Conservation (phyloP, 1,139 yeast genomes). For the Starmera stellimalicola region DNA sequence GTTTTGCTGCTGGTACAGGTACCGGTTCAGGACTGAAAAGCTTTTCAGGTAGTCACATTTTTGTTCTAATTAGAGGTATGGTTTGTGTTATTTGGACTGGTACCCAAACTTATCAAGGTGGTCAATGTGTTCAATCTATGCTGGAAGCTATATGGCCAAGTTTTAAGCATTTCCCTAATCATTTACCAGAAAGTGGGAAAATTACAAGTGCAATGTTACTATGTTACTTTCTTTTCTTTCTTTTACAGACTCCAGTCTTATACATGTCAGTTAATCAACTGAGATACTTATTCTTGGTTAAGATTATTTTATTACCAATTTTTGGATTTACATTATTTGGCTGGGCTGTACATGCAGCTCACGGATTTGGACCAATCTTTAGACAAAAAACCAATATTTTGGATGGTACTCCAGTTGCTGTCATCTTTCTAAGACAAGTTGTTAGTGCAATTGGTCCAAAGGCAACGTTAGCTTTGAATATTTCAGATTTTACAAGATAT, state of each 20-base stretch:
- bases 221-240: slow-evolving; percentile 26
- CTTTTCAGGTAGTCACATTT: slow-evolving; percentile 17
- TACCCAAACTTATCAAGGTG: slow-evolving; percentile 25
- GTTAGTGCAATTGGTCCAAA: slow-evolving; percentile 27
- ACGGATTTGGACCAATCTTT: slow-evolving; percentile 26
- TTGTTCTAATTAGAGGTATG: slow-evolving; percentile 23
- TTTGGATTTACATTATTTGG: slow-evolving; percentile 26
- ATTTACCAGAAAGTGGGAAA: slow-evolving; percentile 26
- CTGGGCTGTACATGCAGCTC: slow-evolving; percentile 27
- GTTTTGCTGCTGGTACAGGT: slow-evolving; percentile 12
- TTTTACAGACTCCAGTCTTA: slow-evolving; percentile 26
- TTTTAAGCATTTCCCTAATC: slow-evolving; percentile 26
- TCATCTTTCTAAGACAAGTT: slow-evolving; percentile 25
- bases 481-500: slow-evolving; percentile 30
- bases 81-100: slow-evolving; percentile 28
- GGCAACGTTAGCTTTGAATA: slow-evolving; percentile 31
- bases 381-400: slow-evolving; percentile 21
- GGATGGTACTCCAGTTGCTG: slow-evolving; percentile 24
- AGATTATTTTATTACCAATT: slow-evolving; percentile 24
- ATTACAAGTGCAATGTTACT: slow-evolving; percentile 27
- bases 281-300: slow-evolving; percentile 26
- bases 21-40: slow-evolving; percentile 24
- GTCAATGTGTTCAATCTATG: slow-evolving; percentile 22
- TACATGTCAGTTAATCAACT: slow-evolving; percentile 27
- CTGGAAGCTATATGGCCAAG: slow-evolving; percentile 34